Base-by-base conservation (phyloP, 2,329 filamentous ascomycete species). In the Talaromyces sp. region DNA sequence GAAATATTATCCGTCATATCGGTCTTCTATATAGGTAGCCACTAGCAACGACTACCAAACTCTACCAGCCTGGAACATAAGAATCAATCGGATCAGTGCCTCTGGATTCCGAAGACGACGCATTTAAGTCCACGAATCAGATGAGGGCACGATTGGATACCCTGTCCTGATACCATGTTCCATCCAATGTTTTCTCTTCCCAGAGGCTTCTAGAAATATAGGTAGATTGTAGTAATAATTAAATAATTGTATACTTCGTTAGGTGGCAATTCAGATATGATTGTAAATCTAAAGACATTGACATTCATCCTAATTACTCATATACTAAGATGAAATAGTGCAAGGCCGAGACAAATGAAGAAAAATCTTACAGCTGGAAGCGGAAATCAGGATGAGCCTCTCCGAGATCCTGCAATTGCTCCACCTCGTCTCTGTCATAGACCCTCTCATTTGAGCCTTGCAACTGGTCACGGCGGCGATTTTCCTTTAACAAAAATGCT, bases 301-400 rank as follows among this genome's bases (percentile, higher is more conserved):
- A 37, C 31, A 54, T n/a, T 56, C 31, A 39, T 37, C n/a, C n/a
- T 37, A 37, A 39, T 39, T 54, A 56, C 52, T 35, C 27, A 56
- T 31, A 41, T 37, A 58, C 10, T 48, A 16, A 58, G 3, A 47
- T 2, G 39, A 35, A 47, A 24, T 27, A 56, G 19, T 56, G 24
- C 61, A 54, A 6, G 16, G 24, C 37, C 2, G 37, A 59, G 24
- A 14, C 14, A 59, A n/a, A 27, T 31, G 27, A 9, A 22, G 13
- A 7, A 14, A 58, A 52, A 59, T 31, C 35, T 65, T 61, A 68
- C 52, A 68, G 39, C 56, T 68, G 62, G 60, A 67, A 68, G 39
- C 67, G 62, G 60, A 68, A 68, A 47, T 68, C 63, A 19, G 67
- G 67, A 61, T 68, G 67, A 7, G 59, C 43, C 11, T 68, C 65